Conservation (phyloP, 1,139 yeast genomes). For the Pneumocystis oryctolagi region DNA sequence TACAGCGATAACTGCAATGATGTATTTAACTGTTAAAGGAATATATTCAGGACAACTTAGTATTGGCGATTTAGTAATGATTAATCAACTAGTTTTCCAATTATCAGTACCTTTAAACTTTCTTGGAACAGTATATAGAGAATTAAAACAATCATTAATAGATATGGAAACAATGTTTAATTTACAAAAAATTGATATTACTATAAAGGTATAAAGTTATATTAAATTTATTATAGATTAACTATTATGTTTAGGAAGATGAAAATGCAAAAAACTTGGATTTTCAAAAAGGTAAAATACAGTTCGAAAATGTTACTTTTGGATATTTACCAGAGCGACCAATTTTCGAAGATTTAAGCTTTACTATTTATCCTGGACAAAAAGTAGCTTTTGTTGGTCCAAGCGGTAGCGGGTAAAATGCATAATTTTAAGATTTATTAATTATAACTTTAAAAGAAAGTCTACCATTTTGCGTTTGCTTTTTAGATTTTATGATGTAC, state of each 20-base stretch:
- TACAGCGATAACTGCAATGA: constrained; percentile 80
- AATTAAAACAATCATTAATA: constrained; percentile 15
- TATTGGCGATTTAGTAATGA: constrained; percentile 81
- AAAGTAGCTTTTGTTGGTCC: constrained; percentile 82
- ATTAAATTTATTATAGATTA: constrained; percentile 13
- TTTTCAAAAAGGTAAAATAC: constrained; percentile 48
- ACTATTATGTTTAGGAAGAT: constrained; percentile 13
- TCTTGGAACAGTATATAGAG: constrained; percentile 15
- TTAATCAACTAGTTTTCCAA: constrained; percentile 47
- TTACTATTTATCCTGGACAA: constrained; percentile 76
- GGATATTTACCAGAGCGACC: constrained; percentile 83
- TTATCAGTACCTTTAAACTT: constrained; percentile 38
- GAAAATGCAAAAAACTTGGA: constrained; percentile 40
- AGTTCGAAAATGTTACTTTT: constrained; percentile 79
- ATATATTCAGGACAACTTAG: constrained; percentile 66
- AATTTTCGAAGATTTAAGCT: constrained; percentile 62
- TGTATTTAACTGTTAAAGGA: constrained; percentile 94
- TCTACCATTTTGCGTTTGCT: constrained; percentile 74
- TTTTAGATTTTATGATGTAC: constrained; percentile 79
- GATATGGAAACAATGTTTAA: constrained; percentile 45
- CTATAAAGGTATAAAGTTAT: constrained; percentile 32
- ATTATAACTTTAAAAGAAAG: constrained; percentile 38
- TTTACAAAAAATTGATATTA: constrained; percentile 59
- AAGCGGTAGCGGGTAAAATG: constrained; percentile 55
- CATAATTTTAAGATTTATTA: background rate